phyloP scores from a whole-genome alignment of 768 basidiomycete species.

The Sistotremastrum niveocremeum region DNA sequence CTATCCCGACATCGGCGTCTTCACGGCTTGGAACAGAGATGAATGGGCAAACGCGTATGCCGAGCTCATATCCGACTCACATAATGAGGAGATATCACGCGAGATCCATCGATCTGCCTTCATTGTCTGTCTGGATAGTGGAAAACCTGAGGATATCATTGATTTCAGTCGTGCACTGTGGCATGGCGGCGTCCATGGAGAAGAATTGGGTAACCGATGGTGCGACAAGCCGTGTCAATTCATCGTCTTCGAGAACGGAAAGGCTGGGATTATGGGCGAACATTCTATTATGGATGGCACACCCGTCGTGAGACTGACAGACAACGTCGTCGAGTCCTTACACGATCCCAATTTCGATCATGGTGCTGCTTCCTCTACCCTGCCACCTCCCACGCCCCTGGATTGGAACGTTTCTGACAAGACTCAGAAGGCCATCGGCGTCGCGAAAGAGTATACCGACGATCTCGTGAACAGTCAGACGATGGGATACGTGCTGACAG shows the following conservation, averaged over 20 bases:
- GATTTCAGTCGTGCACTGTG: constrained; percentile 62
- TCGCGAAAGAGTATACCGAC: constrained; percentile 40
- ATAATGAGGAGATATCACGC: constrained; percentile 52
- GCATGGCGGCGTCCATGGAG: constrained; percentile 41
- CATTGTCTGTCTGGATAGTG: constrained; percentile 61
- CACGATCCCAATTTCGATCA: constrained; percentile 52
- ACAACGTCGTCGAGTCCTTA: constrained; percentile 50
- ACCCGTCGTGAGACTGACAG: constrained; percentile 60
- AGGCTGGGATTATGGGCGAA: constrained; percentile 85
- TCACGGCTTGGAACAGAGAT: constrained; percentile 74
- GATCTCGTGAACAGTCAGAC: constrained; percentile 51
- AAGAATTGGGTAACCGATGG: constrained; percentile 65
- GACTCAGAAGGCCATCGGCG: constrained; percentile 36
- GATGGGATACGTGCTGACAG: constrained; percentile 47
- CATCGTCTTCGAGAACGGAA: constrained; percentile 70
- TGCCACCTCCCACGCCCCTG: constrained; percentile 24
- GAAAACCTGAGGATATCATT: constrained; percentile 37
- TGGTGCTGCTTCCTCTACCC: constrained; percentile 21
- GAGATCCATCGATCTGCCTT: constrained; percentile 81
- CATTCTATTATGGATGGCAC: constrained; percentile 89
- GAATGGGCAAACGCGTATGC: constrained; percentile 78
- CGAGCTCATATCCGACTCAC: constrained; percentile 40
- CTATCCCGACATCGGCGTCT: constrained; percentile 62
- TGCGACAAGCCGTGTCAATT: constrained; percentile 87
- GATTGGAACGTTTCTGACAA: constrained; percentile 47